Conservation (phyloP, 164 flowering plant genomes). For the Tetrastigma voinierianum region DNA sequence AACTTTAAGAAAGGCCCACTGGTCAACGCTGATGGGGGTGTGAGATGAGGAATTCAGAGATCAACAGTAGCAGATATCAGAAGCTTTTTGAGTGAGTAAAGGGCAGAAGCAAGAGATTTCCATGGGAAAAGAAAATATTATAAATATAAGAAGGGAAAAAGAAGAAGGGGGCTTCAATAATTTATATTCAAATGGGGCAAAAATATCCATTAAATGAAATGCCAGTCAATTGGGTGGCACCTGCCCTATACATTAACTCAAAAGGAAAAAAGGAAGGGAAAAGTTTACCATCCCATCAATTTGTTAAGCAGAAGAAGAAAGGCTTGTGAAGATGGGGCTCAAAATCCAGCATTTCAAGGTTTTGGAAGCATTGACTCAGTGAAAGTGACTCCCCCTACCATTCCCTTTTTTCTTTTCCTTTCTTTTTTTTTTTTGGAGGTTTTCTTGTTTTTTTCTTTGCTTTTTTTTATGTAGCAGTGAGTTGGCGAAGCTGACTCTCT, state of each 20-base stretch:
- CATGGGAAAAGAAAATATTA: not conserved
- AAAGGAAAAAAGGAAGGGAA: no score
- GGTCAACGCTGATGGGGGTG: not conserved
- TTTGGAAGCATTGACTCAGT: constrained; percentile 12
- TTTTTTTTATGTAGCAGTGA: no score
- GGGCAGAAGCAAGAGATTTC: constrained; percentile 5
- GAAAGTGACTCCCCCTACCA: constrained; percentile 7
- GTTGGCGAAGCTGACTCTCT: not conserved
- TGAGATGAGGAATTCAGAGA: not conserved
- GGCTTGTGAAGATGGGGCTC: no score
- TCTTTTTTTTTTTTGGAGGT: no score
- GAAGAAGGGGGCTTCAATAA: not conserved
- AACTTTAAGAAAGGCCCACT: no score
- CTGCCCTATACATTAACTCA: not conserved
- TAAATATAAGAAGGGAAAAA: no score
- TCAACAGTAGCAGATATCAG: no score
- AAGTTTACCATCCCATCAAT: no score
- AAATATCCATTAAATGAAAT: not conserved
- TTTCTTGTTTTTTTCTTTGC: no score
- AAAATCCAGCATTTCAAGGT: constrained; percentile 5
- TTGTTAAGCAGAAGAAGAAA: no score
- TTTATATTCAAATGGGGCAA: not conserved
- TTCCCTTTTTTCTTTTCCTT: not conserved
- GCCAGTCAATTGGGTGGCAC: constrained; percentile 2
- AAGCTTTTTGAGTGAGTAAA: constrained; percentile 9